Evolutionary conservation across 2,329 filamentous ascomycete genomes (phyloP).

Genomic region (Stachybotrys echinatus): DNA sequence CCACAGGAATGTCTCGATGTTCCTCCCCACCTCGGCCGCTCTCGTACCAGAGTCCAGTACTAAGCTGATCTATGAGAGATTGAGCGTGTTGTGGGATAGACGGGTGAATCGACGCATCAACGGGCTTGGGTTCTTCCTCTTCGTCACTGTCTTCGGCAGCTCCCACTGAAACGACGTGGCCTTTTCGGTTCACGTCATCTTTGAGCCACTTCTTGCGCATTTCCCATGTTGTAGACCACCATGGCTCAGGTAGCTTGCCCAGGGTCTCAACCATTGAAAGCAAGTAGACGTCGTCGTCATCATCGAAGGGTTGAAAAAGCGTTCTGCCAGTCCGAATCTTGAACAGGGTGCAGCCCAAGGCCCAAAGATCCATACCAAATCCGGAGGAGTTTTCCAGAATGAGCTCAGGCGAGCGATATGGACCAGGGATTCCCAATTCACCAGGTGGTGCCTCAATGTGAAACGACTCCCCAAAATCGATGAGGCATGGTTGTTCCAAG

Average conservation of each 20-base stretch:
- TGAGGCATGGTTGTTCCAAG: slow-evolving; percentile 2
- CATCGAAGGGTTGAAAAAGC: slow-evolving; percentile 17
- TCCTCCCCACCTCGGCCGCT: too few relatives aligned
- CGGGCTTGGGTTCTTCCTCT: too few relatives aligned
- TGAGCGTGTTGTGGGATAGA: too few relatives aligned
- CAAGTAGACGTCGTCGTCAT: slow-evolving; percentile 17
- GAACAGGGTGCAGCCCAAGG: slow-evolving; percentile 22
- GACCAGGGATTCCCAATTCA: slow-evolving; percentile 15
- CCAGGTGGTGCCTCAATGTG: not conserved
- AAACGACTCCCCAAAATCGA: slow-evolving; percentile 11
- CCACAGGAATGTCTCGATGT: slow-evolving; percentile 5
- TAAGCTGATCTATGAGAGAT: too few relatives aligned
- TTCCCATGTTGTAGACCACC: slow-evolving; percentile 21
- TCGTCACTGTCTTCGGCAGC: too few relatives aligned
- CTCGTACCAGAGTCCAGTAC: not conserved
- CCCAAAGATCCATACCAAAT: slow-evolving; percentile 17
- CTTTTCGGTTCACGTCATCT: too few relatives aligned
- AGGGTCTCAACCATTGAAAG: slow-evolving; percentile 14
- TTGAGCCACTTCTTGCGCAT: slow-evolving; percentile 10
- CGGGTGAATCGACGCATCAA: too few relatives aligned
- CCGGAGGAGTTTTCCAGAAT: slow-evolving; percentile 14
- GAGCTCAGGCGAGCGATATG: slow-evolving; percentile 19
- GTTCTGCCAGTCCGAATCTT: slow-evolving; percentile 20
- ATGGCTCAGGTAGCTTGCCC: slow-evolving; percentile 20
- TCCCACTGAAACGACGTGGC: too few relatives aligned